Base-by-base conservation (phyloP, 73 alveolate genomes). In the Uronychia binucleata region DNA sequence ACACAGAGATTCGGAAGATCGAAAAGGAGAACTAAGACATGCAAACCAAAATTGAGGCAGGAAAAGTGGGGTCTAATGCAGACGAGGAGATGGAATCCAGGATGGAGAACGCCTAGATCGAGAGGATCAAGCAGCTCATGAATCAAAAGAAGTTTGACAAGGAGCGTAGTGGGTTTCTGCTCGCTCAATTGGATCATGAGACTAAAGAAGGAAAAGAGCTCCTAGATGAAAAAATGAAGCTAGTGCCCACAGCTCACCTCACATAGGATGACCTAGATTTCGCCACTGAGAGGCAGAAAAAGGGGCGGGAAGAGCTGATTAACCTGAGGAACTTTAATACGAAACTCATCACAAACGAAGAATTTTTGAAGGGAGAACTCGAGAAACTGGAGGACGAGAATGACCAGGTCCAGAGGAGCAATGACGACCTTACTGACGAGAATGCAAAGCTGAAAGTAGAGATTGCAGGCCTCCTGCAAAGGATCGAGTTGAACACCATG, bases 181-280 rank as follows among this genome's bases (percentile, higher is more conserved):
- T 84, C 67, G 90, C 77, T 25, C 87, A 87, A 78, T 76, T 86
- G 67, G 82, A 91, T 78, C 92, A 88, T 31, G 95, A 92, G 5
- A 96, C 91, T 78, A 86, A 88, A 13, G 77, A 87, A 80, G 95
- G 94, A 0, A 91, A 90, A 80, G 94, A 86, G 26, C 57, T 91
- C 84, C 93, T 90, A 59, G 96, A 94, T 81, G 95, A 91, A 75
- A 94, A 94, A 60, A 92, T 88, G 57, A 87, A 80, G 86, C 93
- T 81, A 76, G 67, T 84, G 59, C 84, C 91, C 26, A 82, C 91
- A 77, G 80, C 86, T 0, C 88, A 91, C 25, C 80, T 80, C 77
- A 80, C 79, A 34, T 76, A 82, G 30, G 94, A 77, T 27, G 92
- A 86, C 35, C 78, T 91, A 0, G 75, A 88, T 33, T 86, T 86